Evolutionary conservation across 805 yeast species (phyloP).

Genomic region (Zygosaccharomyces pseudorouxii): DNA sequence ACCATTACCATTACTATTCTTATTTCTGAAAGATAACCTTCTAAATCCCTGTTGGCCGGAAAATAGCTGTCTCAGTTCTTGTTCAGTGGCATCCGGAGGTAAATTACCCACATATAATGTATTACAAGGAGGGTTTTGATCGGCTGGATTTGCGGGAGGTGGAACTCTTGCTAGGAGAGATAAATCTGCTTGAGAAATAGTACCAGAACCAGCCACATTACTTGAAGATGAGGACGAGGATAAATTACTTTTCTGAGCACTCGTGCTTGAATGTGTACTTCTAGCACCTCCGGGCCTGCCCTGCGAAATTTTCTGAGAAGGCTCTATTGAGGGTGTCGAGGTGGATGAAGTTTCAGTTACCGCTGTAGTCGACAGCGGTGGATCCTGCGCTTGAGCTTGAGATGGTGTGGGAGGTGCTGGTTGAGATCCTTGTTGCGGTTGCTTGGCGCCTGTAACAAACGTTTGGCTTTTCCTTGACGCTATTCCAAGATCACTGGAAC

Average conservation of each 20-base stretch:
- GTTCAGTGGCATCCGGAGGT: constrained; percentile 95
- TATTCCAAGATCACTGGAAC: constrained; percentile 9
- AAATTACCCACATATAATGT: constrained; percentile 94
- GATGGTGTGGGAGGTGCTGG: constrained; percentile 15
- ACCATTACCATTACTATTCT: constrained; percentile 45
- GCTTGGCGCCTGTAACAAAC: constrained; percentile 17
- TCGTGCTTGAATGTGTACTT: constrained; percentile 15
- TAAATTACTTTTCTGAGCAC: constrained; percentile 24
- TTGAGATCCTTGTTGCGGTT: constrained; percentile 17
- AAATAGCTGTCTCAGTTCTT: constrained; percentile 81
- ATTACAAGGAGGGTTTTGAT: constrained; percentile 98
- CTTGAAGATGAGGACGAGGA: constrained; percentile 29
- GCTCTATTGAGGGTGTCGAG: constrained; percentile 8
- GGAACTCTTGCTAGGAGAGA: constrained; percentile 75
- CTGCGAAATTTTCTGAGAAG: constrained; percentile 21
- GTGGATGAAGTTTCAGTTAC: neutral
- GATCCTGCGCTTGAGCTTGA: constrained; percentile 13
- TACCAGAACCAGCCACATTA: constrained; percentile 17
- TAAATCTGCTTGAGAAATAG: constrained; percentile 50
- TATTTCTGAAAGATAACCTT: constrained; percentile 85
- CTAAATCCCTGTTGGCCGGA: constrained; percentile 90
- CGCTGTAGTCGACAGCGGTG: constrained; percentile 4
- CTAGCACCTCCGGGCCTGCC: constrained; percentile 18
- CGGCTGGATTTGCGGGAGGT: constrained; percentile 96
- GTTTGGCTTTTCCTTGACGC: constrained; percentile 10